These are phyloP conservation scores for Populus alba DNA, from an alignment of 345 rosid genomes.

Conservation along the genomic window DNA sequence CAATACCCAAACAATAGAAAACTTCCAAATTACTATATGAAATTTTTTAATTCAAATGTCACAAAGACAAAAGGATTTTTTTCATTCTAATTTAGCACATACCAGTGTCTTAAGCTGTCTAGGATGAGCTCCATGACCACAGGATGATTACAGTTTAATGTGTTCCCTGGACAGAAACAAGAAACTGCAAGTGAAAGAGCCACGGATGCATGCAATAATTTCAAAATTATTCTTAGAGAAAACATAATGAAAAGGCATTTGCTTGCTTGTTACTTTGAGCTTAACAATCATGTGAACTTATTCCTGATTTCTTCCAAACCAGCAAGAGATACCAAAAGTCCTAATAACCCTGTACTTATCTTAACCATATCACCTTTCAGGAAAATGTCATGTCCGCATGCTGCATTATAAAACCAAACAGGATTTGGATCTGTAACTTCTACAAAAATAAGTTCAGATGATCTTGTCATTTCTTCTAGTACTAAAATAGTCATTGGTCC, in stretches of 20 bases:
- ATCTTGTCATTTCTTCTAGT: not conserved
- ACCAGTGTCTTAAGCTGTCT: constrained; percentile 94
- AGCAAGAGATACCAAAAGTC: not conserved
- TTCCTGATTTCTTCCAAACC: not conserved
- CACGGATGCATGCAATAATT: not conserved
- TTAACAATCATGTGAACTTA: not conserved
- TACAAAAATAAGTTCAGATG: not conserved
- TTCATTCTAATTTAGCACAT: constrained; percentile 19
- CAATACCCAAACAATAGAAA: constrained; percentile 1
- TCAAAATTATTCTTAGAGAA: not conserved
- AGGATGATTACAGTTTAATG: constrained; percentile 88
- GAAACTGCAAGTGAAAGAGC: constrained; percentile 11
- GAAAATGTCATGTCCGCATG: not conserved
- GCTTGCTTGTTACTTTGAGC: not conserved
- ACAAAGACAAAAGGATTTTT: too few species aligned
- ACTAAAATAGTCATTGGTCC: not conserved
- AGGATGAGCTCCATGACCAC: constrained; percentile 87
- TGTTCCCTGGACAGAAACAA: constrained; percentile 65
- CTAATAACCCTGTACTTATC: not conserved
- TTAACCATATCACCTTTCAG: not conserved
- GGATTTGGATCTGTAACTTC: not conserved
- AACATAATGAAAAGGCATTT: constrained; percentile 6
- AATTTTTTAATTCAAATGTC: not conserved
- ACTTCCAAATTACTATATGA: not conserved
- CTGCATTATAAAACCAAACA: not conserved